These are phyloP conservation scores for Diplosphaera chodatii DNA, from an alignment of 139 green algal species.

Conservation along the genomic window DNA sequence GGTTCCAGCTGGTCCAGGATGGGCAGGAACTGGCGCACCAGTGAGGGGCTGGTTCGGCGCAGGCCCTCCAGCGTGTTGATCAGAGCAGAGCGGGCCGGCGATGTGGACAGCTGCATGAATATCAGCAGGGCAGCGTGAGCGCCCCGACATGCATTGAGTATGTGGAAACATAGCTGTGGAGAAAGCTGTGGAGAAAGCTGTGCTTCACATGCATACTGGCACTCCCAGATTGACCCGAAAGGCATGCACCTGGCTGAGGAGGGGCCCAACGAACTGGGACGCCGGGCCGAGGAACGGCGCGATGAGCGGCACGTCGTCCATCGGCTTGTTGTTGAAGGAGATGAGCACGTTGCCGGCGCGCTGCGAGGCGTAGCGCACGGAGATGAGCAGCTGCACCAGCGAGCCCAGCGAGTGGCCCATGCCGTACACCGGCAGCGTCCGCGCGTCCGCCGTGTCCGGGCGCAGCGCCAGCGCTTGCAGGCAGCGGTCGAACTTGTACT, in stretches of 20 bases:
- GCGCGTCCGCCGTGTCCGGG: slow-evolving; percentile 9
- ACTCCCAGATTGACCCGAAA: too few species aligned
- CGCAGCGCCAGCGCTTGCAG: slow-evolving; percentile 37
- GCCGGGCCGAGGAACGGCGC: slow-evolving; percentile 71
- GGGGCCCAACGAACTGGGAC: slow-evolving; percentile 56
- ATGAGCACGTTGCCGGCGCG: slow-evolving; percentile 78
- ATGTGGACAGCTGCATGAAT: slow-evolving; percentile 44
- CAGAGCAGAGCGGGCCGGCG: slow-evolving; percentile 48
- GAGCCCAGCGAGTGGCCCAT: slow-evolving; percentile 85
- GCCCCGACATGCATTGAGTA: too few species aligned
- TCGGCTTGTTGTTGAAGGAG: slow-evolving; percentile 86
- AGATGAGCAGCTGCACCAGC: slow-evolving; percentile 82
- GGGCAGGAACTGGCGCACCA: slow-evolving; percentile 71
- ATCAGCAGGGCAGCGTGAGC: background rate
- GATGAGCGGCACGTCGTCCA: slow-evolving; percentile 72
- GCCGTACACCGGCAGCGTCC: slow-evolving; percentile 67
- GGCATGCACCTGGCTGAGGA: slow-evolving; percentile 64
- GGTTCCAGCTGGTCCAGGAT: slow-evolving; percentile 84
- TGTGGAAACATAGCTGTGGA: too few species aligned
- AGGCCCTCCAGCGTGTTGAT: slow-evolving; percentile 37
- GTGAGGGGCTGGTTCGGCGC: slow-evolving; percentile 41
- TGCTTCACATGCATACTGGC: too few species aligned
- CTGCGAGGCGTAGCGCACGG: slow-evolving; percentile 59
- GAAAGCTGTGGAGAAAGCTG: too few species aligned
- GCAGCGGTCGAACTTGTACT: slow-evolving; percentile 77